Evolutionary conservation across 129 eudicot genomes (phyloP), one percentile per base, ranked within the genome.

Genomic region (Cynara cardunculus): DNA sequence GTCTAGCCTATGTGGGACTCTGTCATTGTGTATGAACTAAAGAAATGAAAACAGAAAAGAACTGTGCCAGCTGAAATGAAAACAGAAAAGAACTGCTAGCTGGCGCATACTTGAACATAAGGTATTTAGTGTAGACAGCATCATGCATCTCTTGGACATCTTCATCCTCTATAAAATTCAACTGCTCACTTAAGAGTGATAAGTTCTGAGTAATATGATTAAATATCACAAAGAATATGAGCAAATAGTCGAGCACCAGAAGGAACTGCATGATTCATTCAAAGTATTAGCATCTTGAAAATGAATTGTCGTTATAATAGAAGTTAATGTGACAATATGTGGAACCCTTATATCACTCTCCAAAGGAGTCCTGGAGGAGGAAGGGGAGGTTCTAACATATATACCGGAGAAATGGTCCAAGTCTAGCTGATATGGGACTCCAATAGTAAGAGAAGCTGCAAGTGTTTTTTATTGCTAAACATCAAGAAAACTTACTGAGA

Each of bases 91-190:
- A 26, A 31, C 16, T 27, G 22, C 31, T 25, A 32, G 22, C 11
- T 34, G 39, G 39, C 5, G 41, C 97, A 46, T 91, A 96, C 99
- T 89, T 96, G 92, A 96, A 91, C 98, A 96, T 96, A 77, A 83
- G 81, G 78, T 92, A 92, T 73, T 96, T 96, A 41, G 97, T 78
- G 69, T 89, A 89, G 16, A 91, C 82, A 46, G 97, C 97, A 72
- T 92, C 97, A 82, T 79, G 91, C 99, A 96, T 90, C 24, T 87
- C 89, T 69, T 86, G 89, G 25, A 90, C 83, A 85, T 89, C 92
- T 81, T 96, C 99, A 65, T 92, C 95, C 24, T 87, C 89, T 71
- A 96, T 85, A 86, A 88, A 86, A 83, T 44, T 81, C 83, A 96
- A 80, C 86, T 96, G 99, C 35, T 92, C 97, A 10, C 91, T 80